Base-by-base conservation (phyloP, 1,284 basidiomycete genomes). In the Clitocybe nebularis region DNA sequence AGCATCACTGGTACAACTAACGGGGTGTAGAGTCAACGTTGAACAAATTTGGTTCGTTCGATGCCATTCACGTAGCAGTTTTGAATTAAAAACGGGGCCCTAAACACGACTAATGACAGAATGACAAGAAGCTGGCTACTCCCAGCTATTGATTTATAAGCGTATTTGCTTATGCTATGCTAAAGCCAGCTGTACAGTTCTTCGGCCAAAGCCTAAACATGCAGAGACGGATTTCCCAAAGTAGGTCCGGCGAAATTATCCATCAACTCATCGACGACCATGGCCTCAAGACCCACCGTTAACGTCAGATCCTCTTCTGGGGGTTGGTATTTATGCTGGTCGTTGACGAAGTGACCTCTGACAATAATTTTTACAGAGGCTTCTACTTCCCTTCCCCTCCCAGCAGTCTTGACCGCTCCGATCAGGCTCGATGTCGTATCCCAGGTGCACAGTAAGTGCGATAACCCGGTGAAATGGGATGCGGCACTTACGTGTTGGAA, bases 401-500 rank as follows among this genome's bases (percentile, higher is more conserved):
- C 95, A 50, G 92, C 93, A 60, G 96, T 99, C 66, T 80, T 99
- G 66, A 94, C 93, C 62, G 96, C 94, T 39, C 95, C 96, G 60
- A 98, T 99, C 74, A 83, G 95, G 72, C 84, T 95, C 64, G 95
- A 99, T 81, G 93, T 99, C 52, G 94, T 99, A 58, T 82, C 91
- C 59, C 90, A 93, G 69, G 93, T 99, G 52, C 93, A 99, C 90
- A 99, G 93, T 96, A 67, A 76, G 93, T 77, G 13, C 14, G 30
- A 33, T 3, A 19, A 20, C 11, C 6, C n/a, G n/a, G 5, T 20
- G 4, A 17, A n/a, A n/a, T 3, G 17, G 13, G 10, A 32, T 34
- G n/a, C 11, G 16, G 6, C 5, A 6, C 34, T 38, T 28, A 39
- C 21, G 16, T 8, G 7, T 21, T 35, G 45, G n/a, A 44, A 34